Percentiles rank a stretch among this genome's conserved stretches.
phyloP scores from a whole-genome alignment of 805 yeast genomes.

The Yarrowia porcina region DNA sequence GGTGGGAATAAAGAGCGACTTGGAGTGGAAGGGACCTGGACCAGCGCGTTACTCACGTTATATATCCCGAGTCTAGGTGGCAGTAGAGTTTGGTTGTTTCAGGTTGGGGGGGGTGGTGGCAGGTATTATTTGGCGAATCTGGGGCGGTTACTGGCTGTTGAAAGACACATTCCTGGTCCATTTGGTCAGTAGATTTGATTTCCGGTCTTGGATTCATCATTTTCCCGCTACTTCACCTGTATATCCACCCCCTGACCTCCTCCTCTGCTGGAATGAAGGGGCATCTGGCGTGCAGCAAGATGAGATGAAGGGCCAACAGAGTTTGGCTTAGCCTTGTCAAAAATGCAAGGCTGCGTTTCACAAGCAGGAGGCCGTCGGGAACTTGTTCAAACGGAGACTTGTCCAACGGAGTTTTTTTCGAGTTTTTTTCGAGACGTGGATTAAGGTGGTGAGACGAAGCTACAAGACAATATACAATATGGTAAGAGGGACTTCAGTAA shows the following conservation, averaged over 20 bases:
- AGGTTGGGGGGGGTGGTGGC: not conserved
- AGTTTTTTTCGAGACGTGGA: too few species aligned
- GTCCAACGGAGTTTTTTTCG: too few species aligned
- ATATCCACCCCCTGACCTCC: not conserved
- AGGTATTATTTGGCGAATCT: not conserved
- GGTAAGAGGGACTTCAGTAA: too few species aligned
- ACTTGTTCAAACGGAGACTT: too few species aligned
- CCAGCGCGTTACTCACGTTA: not conserved
- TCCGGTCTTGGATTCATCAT: not conserved
- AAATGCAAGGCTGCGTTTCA: conserved; percentile 10
- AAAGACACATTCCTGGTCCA: too few species aligned
- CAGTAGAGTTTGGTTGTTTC: not conserved
- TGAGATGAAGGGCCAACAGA: not conserved
- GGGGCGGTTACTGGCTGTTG: too few species aligned
- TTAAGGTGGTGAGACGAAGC: too few species aligned
- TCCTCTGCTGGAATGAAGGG: conserved; percentile 6
- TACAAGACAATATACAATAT: too few species aligned
- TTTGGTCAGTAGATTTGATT: not conserved
- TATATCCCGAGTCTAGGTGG: not conserved
- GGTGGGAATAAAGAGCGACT: conserved; percentile 24
- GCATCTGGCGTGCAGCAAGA: conserved; percentile 11
- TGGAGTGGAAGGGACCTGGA: not conserved
- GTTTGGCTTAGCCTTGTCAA: conserved; percentile 14
- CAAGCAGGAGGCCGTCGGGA: conserved; percentile 6
- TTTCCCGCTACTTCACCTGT: not conserved